Evolutionary conservation across 768 basidiomycete species (phyloP).

Genomic region (Pleurotus eryngii): DNA sequence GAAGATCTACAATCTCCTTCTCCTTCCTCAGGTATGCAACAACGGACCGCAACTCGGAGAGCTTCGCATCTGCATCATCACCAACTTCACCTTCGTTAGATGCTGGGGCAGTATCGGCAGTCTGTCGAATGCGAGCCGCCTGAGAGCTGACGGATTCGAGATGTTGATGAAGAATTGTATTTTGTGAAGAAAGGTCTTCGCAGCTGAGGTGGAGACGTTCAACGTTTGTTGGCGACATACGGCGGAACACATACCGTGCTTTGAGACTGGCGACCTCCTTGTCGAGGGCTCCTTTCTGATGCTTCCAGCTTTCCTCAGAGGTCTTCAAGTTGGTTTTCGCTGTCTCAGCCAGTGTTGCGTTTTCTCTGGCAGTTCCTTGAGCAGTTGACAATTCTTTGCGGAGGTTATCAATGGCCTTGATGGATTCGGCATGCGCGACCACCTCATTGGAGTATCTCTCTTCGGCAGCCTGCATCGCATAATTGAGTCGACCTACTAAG

Average conservation of each 20-base stretch:
- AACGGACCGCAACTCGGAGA: slow-evolving; percentile 73
- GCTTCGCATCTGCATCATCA: slow-evolving; percentile 58
- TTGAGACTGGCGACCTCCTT: slow-evolving; percentile 76
- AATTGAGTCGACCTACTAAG: background rate
- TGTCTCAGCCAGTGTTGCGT: slow-evolving; percentile 62
- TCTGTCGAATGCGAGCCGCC: slow-evolving; percentile 75
- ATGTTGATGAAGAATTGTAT: slow-evolving; percentile 74
- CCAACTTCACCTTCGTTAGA: slow-evolving; percentile 40
- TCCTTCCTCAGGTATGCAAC: slow-evolving; percentile 83
- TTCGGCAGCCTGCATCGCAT: slow-evolving; percentile 56
- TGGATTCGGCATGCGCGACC: slow-evolving; percentile 81
- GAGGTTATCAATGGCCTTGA: slow-evolving; percentile 65
- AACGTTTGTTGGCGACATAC: background rate
- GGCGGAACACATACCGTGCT: slow-evolving; percentile 47
- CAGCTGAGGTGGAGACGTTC: slow-evolving; percentile 38
- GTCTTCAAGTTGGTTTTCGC: slow-evolving; percentile 68
- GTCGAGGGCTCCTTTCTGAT: slow-evolving; percentile 73
- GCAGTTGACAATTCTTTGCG: slow-evolving; percentile 57
- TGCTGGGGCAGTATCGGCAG: slow-evolving; percentile 47
- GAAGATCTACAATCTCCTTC: slow-evolving; percentile 89
- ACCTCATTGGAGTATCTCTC: slow-evolving; percentile 79
- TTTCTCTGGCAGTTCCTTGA: slow-evolving; percentile 55
- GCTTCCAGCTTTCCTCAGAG: slow-evolving; percentile 77
- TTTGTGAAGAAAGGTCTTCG: slow-evolving; percentile 74
- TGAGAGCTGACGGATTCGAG: slow-evolving; percentile 82